These are phyloP conservation scores for Fonsecaea pedrosoi DNA, from an alignment of 2,329 filamentous ascomycete genomes.

Conservation along the genomic window DNA sequence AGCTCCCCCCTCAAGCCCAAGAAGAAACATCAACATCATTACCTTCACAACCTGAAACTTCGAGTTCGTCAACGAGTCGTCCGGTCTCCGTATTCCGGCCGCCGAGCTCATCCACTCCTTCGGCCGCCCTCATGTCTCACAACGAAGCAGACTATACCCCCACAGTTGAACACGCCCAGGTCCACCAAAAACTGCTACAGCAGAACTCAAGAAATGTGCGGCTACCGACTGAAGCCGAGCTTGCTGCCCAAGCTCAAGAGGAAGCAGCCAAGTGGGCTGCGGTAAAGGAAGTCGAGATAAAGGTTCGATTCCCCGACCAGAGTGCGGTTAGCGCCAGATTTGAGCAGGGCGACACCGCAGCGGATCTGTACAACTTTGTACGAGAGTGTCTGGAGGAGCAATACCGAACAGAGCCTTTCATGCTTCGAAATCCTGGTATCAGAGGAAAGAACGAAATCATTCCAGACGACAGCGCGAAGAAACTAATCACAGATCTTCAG, in stretches of 20 bases:
- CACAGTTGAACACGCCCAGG: slow-evolving; percentile 81
- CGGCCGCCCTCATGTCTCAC: slow-evolving; percentile 71
- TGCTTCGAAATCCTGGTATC: slow-evolving; percentile 67
- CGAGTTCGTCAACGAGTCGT: slow-evolving; percentile 43
- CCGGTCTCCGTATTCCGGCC: slow-evolving; percentile 78
- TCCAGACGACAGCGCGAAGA: slow-evolving; percentile 40
- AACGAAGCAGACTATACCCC: slow-evolving; percentile 81
- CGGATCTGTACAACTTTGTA: slow-evolving; percentile 76
- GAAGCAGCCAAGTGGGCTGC: slow-evolving; percentile 70
- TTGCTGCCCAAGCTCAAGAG: slow-evolving; percentile 71
- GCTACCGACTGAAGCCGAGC: slow-evolving; percentile 80
- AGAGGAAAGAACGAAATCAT: slow-evolving; percentile 57
- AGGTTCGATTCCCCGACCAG: slow-evolving; percentile 87
- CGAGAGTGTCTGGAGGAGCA: slow-evolving; percentile 68
- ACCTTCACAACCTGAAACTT: slow-evolving; percentile 37
- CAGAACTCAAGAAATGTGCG: slow-evolving; percentile 77
- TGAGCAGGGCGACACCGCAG: slow-evolving; percentile 70
- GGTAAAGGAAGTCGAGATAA: slow-evolving; percentile 73
- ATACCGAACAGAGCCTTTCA: slow-evolving; percentile 69
- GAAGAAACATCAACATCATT: slow-evolving; percentile 19
- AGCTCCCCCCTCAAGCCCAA: slow-evolving; percentile 20
- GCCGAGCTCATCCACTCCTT: slow-evolving; percentile 72
- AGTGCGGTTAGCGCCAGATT: slow-evolving; percentile 77
- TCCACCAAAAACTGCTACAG: slow-evolving; percentile 78
- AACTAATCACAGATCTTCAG: slow-evolving; percentile 74